A percentile compares a stretch with the other conserved stretches of the same genome.
Evolutionary conservation across 2,329 filamentous ascomycete species (phyloP).

Genomic region (Scedosporium boydii): DNA sequence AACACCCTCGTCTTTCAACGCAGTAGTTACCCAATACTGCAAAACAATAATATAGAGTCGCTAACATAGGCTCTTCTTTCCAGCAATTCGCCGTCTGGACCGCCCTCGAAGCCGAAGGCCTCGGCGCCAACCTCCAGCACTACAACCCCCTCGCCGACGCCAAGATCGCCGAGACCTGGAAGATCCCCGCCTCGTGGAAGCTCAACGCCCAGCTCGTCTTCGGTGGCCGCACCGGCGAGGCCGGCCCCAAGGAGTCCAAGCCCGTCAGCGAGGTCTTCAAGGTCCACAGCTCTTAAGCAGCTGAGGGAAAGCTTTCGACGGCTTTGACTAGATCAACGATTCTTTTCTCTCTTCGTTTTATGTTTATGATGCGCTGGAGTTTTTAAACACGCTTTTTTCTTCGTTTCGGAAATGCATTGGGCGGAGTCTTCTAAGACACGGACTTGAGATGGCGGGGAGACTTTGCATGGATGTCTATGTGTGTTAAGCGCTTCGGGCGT

Average conservation of each 20-base stretch:
- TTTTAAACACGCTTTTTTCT: slow-evolving; percentile 6
- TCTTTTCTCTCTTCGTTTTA: background rate
- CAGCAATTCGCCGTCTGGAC: slow-evolving; percentile 70
- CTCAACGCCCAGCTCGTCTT: slow-evolving; percentile 81
- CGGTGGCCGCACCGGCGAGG: slow-evolving; percentile 48
- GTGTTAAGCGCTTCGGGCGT: background rate
- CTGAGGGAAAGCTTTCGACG: background rate
- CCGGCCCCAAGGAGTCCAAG: slow-evolving; percentile 54
- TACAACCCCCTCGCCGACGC: slow-evolving; percentile 81
- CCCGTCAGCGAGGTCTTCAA: slow-evolving; percentile 59
- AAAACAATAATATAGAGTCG: background rate
- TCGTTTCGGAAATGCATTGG: background rate
- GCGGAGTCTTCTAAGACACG: background rate
- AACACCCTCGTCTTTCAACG: background rate
- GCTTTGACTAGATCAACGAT: background rate
- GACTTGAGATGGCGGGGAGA: background rate
- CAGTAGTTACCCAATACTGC: too few relatives aligned
- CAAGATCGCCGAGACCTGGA: slow-evolving; percentile 60
- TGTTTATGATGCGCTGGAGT: background rate
- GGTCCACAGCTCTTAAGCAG: slow-evolving; percentile 44
- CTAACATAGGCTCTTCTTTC: background rate
- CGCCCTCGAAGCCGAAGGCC: slow-evolving; percentile 71
- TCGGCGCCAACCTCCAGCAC: slow-evolving; percentile 86
- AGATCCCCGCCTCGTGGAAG: slow-evolving; percentile 62
- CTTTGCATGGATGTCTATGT: background rate